Percentiles rank a stretch among this genome's conserved stretches.
Evolutionary conservation across 306 rosid species (phyloP).

Genomic region (Dalbergia cultrata): DNA sequence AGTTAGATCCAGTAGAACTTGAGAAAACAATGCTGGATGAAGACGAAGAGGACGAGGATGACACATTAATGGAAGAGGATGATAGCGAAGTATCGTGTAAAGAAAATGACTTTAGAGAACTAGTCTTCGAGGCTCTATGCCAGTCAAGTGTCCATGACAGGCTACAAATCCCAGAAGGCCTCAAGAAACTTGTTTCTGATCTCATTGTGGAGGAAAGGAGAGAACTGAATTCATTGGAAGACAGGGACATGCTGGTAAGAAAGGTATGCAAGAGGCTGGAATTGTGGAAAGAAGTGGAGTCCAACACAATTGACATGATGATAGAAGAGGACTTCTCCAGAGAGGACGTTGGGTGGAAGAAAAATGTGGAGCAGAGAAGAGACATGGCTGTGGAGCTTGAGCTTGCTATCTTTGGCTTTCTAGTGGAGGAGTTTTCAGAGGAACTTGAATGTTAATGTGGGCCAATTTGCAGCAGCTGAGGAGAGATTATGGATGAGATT

Average conservation of each 20-base stretch:
- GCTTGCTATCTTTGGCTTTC: conserved; percentile 66
- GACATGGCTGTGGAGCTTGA: conserved; percentile 73
- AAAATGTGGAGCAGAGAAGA: conserved; percentile 57
- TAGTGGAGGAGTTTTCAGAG: conserved; percentile 73
- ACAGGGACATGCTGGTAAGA: conserved; percentile 56
- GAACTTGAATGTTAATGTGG: conserved; percentile 62
- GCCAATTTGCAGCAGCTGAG: conserved; percentile 36
- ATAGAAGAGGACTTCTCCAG: conserved; percentile 67
- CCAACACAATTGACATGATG: conserved; percentile 84
- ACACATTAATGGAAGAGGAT: conserved; percentile 44
- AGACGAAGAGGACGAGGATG: conserved; percentile 51
- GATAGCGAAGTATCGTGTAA: conserved; percentile 37
- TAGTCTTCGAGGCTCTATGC: conserved; percentile 51
- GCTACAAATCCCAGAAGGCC: conserved; percentile 54
- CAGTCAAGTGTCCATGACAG: conserved; percentile 45
- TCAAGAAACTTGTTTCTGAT: conserved; percentile 71
- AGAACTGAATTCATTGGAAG: conserved; percentile 33
- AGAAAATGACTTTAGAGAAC: conserved; percentile 45
- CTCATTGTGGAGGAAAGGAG: conserved; percentile 74
- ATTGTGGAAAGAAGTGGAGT: conserved; percentile 78
- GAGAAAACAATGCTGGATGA: conserved; percentile 75
- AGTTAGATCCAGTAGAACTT: conserved; percentile 82
- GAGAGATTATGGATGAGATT: conserved; percentile 37
- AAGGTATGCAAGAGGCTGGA: conserved; percentile 68
- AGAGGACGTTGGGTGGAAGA: conserved; percentile 71